These are phyloP conservation scores for Piper betle DNA, from an alignment of 164 flowering plant species.

Conservation along the genomic window DNA sequence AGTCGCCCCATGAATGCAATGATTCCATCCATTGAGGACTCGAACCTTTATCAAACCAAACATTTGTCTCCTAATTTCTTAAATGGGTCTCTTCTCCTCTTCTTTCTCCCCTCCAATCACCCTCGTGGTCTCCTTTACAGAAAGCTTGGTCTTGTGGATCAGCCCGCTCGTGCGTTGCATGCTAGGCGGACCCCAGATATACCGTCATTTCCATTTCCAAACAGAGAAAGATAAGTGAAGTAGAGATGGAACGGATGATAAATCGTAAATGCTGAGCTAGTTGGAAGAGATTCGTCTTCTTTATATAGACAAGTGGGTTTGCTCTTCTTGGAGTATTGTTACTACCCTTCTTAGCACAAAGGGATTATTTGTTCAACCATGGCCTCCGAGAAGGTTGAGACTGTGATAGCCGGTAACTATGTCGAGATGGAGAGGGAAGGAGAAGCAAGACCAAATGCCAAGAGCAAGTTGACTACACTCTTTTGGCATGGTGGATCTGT, in stretches of 20 bases:
- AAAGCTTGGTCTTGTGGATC: conserved; percentile 7
- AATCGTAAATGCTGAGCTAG: neutral
- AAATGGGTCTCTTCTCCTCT: neutral
- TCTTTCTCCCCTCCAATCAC: neutral
- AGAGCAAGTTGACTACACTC: conserved; percentile 10
- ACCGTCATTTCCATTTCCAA: neutral
- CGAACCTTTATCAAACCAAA: neutral
- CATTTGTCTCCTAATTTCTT: neutral
- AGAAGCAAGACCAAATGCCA: neutral
- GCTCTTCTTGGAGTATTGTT: neutral
- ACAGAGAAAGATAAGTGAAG: neutral
- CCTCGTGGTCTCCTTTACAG: conserved; percentile 1
- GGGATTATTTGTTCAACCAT: conserved; percentile 1
- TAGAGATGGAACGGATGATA: neutral
- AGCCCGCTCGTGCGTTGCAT: conserved; percentile 23
- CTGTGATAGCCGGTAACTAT: conserved; percentile 22
- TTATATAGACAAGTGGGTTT: conserved; percentile 1
- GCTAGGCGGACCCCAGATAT: conserved; percentile 4
- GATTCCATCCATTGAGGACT: conserved; percentile 10
- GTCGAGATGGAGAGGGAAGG: conserved; percentile 23
- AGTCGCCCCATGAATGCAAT: conserved; percentile 11
- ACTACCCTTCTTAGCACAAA: neutral
- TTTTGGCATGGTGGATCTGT: conserved; percentile 78
- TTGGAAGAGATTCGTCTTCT: neutral
- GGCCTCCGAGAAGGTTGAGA: conserved; percentile 28